Base-by-base conservation (phyloP, 148 eudicot species). In the Rhododendron williamsianum region DNA sequence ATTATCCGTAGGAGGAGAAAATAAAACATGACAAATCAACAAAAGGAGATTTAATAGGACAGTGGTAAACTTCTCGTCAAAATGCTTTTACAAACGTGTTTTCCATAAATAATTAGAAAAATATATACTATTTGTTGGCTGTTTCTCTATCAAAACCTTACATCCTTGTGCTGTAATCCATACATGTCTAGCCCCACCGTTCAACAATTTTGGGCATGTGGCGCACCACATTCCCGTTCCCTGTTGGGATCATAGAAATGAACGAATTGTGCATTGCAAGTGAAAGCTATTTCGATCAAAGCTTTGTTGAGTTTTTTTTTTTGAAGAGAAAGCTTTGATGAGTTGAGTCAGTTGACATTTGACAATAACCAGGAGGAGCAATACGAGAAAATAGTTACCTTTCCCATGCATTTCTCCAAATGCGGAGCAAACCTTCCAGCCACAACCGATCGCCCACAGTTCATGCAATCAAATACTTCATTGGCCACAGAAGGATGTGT, bases 401-500 rank as follows among this genome's bases (percentile, higher is more conserved):
- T 97, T 87, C 99, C 99, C 99, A 97, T 97, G 93, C 99, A 97
- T 89, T 95, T 95, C 91, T 95, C 99, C 89, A 97, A 88, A 89
- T 97, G 99, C 88, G 99, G 98, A 83, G 99, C 99, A 89, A 97
- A 97, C 85, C 98, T 89, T 73, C 99, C 99, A 76, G 99, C 98
- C 83, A 93, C 85, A 81, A 97, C 88, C 25, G 98, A 92, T 74
- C 98, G 92, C 19, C 98, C 91, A 85, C 99, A 97, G 85, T 97
- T 97, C 99, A 97, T 95, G 91, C 99, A 97, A 10, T 95, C 94
- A 43, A 96, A 92, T 83, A 97, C 69, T 46, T 97, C 99, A 82
- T 85, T 92, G 74, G 99, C 99, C 30, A 94, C 87, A n/a, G 96
- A 74, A 82, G 99, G 98, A 90, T 97, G 99, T 52, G 94, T 94